Conservation (phyloP, 2,329 filamentous ascomycete species). For the Xylariales sp. region DNA sequence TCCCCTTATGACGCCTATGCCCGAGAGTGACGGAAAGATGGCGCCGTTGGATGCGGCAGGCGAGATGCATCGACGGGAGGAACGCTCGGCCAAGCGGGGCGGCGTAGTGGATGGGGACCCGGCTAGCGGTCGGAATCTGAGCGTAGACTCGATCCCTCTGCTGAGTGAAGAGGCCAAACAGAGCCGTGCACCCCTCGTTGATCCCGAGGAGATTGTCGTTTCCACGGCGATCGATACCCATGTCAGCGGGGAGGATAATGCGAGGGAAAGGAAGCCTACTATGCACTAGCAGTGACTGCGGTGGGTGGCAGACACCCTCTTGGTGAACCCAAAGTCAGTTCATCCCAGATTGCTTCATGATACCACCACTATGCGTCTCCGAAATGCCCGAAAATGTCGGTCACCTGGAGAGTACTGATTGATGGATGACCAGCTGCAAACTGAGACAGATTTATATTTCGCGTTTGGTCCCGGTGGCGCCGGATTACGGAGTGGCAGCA, state of each 20-base stretch:
- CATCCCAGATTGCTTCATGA: too few relatives aligned
- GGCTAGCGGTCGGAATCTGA: constrained; percentile 19
- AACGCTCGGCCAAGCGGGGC: constrained; percentile 15
- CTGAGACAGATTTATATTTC: too few relatives aligned
- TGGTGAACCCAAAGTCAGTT: too few relatives aligned
- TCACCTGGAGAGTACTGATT: too few relatives aligned
- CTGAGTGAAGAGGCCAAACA: constrained; percentile 40
- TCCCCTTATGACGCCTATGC: constrained; percentile 33
- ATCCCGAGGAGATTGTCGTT: neutral
- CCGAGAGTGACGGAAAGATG: constrained; percentile 14
- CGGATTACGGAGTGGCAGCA: too few relatives aligned
- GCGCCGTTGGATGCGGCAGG: constrained; percentile 15
- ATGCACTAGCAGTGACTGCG: too few relatives aligned
- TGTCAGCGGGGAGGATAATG: constrained; percentile 37
- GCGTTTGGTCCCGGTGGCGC: too few relatives aligned
- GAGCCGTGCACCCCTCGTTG: constrained; percentile 11
- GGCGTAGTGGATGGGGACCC: constrained; percentile 22
- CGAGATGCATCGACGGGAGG: constrained; percentile 7
- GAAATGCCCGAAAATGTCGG: too few relatives aligned
- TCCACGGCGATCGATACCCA: constrained; percentile 28
- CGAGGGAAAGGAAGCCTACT: constrained; percentile 41
- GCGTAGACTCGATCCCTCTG: constrained; percentile 54
- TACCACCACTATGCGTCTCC: too few relatives aligned
- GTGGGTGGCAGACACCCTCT: too few relatives aligned
- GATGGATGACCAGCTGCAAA: too few relatives aligned